phyloP scores from a whole-genome alignment of 768 basidiomycete genomes.

The Scleroderma bovista region DNA sequence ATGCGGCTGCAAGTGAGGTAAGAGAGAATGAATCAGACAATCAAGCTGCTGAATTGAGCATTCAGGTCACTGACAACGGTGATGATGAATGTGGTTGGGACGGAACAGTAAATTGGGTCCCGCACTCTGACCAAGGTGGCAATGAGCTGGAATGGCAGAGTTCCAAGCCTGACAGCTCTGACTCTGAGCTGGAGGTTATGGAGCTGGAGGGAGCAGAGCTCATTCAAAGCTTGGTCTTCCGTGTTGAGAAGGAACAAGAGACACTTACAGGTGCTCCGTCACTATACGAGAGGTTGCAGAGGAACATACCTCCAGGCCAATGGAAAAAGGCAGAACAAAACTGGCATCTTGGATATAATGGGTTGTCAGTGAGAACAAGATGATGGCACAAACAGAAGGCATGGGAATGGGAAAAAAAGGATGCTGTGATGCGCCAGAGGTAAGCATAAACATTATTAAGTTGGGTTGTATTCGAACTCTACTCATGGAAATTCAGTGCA shows the following conservation, averaged over 20 bases:
- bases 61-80: background rate
- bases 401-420: background rate
- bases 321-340: background rate
- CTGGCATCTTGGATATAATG: background rate
- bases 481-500: background rate
- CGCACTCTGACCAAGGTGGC: background rate
- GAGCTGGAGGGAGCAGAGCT: background rate
- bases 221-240: background rate
- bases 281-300: background rate
- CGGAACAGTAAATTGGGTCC: background rate
- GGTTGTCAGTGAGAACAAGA: background rate
- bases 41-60: background rate
- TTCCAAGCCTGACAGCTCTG: too few species aligned
- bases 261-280: background rate
- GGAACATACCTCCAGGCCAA: background rate
- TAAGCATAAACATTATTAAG: background rate
- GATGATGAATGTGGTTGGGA: background rate
- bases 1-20: too few species aligned
- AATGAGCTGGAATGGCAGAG: too few species aligned
- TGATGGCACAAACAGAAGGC: background rate
- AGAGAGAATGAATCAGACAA: background rate
- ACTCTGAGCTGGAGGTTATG: background rate
- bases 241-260: too few species aligned
- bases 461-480: too few species aligned
- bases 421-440: background rate